Base-by-base conservation (phyloP, 768 basidiomycete species). In the Amanita fuliginea region DNA sequence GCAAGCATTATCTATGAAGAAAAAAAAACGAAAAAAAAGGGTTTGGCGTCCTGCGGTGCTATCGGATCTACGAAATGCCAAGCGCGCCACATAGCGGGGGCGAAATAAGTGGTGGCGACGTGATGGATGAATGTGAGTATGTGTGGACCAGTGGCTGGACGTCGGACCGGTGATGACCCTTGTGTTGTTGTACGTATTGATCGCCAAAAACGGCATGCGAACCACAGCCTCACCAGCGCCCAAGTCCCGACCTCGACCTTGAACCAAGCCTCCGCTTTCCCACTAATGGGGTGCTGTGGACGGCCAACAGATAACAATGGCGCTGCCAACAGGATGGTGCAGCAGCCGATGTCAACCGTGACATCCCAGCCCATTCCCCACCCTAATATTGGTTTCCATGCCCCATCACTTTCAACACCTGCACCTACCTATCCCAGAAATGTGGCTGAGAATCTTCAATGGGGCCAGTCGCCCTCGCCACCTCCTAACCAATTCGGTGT, bases 221-320 rank as follows among this genome's bases (percentile, higher is more conserved):
- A 53, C 55, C 57, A 63, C 60, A 58, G 60, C 63, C 62, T 32
- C 32, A 32, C 46, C 46, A 35, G 43, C 40, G 22, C 39, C 45
- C 42, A 42, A 46, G 16, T 51, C 53, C 39, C 33, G 21, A 30
- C 35, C 36, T 44, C 26, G 19, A 33, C 30, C 35, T 30, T n/a
- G 46, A 28, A 37, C 34, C 42, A 56, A n/a, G 32, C 26, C 42
- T 41, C 44, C 32, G 46, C 47, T 28, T 44, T 19, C n/a, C 54
- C 53, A 56, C 65, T 55, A 55, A 84, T 83, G 80, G 72, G 77
- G 54, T 86, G 86, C 58, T 88, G 85, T 60, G 81, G 82, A n/a
- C 72, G 75, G 42, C 55, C 73, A 7, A 59, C 60, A 32, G 54
- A 57, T 35, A 59, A 65, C 49, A 53, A 61, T 47, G 56, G 65